These are phyloP conservation scores for Oryza meyeriana DNA, from an alignment of 176 grass and related monocot genomes.

Conservation along the genomic window DNA sequence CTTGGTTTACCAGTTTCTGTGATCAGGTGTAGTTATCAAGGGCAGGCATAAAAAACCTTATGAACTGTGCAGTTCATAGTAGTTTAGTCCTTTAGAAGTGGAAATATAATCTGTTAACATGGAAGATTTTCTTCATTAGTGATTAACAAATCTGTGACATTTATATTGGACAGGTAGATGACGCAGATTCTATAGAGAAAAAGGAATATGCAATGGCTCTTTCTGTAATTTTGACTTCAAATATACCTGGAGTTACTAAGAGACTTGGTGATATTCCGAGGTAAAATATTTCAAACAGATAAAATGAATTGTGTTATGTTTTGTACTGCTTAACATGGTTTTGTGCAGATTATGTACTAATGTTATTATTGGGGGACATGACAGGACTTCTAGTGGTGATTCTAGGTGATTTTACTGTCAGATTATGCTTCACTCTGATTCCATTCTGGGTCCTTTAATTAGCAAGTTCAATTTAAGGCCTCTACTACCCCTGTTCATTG, in stretches of 20 bases:
- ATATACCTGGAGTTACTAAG: conserved; percentile 52
- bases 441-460: neutral
- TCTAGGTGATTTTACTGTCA: conserved; percentile 34
- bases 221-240: conserved; percentile 56
- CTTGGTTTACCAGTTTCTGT: neutral
- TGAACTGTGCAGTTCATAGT: neutral
- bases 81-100: neutral
- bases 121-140: neutral
- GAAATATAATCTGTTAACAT: neutral
- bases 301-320: neutral
- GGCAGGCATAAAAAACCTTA: neutral
- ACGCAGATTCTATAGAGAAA: conserved; percentile 34
- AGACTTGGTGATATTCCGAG: conserved; percentile 65
- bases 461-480: neutral
- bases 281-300: conserved; percentile 14
- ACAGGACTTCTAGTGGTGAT: conserved; percentile 38
- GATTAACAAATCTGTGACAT: neutral
- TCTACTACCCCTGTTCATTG: neutral
- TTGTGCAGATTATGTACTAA: conserved; percentile 50
- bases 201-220: conserved; percentile 57
- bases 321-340: neutral
- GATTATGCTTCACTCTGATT: conserved; percentile 3
- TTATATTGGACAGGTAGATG: conserved; percentile 46
- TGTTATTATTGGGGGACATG: conserved; percentile 49
- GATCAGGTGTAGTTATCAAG: neutral